Evolutionary conservation across 2,329 filamentous ascomycete species (phyloP).

Genomic region (Fusarium longipes): DNA sequence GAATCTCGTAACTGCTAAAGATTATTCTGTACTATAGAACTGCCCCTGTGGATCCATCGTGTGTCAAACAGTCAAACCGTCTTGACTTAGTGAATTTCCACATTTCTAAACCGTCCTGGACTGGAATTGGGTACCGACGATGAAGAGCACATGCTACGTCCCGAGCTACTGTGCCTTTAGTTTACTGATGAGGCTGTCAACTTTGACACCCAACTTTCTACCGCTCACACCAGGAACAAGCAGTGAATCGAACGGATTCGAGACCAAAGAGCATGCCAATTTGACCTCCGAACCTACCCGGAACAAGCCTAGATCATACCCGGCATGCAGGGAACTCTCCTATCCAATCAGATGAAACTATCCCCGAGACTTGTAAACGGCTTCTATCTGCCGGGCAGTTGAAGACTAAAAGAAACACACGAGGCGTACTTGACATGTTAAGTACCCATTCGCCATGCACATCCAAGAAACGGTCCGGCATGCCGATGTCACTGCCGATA

Average conservation of each 20-base stretch:
- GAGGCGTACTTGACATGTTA: conserved; percentile 40
- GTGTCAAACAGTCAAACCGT: background rate
- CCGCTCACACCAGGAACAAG: conserved; percentile 30
- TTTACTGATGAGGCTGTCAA: conserved; percentile 2
- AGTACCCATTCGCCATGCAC: conserved; percentile 44
- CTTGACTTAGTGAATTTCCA: background rate
- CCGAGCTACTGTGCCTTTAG: background rate
- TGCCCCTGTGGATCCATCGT: conserved; percentile 6
- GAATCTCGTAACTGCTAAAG: background rate
- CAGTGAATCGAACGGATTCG: conserved; percentile 12
- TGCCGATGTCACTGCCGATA: conserved; percentile 34
- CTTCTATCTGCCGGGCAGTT: conserved; percentile 23
- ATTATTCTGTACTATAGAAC: background rate
- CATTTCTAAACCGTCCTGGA: conserved; percentile 10
- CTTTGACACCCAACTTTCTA: conserved; percentile 25
- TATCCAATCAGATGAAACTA: conserved; percentile 40
- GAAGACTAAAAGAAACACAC: conserved; percentile 31
- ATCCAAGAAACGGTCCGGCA: conserved; percentile 41
- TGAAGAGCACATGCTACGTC: background rate
- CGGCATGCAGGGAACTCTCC: conserved; percentile 42
- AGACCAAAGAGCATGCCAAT: conserved; percentile 26
- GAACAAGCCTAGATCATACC: conserved; percentile 32
- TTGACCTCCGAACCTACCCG: conserved; percentile 28
- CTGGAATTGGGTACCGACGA: conserved; percentile 4
- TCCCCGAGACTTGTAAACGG: conserved; percentile 28